Evolutionary conservation across 306 rosid genomes (phyloP), one percentile per base, ranked within the genome.

Genomic region (Medicago ruthenica): DNA sequence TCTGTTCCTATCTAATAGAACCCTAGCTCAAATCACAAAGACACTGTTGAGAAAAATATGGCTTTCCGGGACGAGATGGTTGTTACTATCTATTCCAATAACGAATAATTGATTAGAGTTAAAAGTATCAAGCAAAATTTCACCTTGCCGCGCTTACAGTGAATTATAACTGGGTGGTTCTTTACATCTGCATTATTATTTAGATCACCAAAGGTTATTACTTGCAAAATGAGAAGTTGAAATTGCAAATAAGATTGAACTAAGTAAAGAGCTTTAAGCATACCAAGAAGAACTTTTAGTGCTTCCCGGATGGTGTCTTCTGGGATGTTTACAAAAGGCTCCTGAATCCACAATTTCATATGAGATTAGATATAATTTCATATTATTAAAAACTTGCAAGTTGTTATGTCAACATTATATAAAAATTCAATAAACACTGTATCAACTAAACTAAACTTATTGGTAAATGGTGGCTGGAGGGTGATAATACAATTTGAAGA

Each of bases 71-170:
- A 34, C 37, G 7, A 4, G 37, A 34, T 34, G 7, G 37, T 34
- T 34, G 37, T 5, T 34, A 31, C 36, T 31, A 34, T 34, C 37
- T 34, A 34, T 34, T 34, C 37, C 37, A 0, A 34, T 34, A 34
- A 0, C 1, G 7, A 34, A 34, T 34, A 34, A 34, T 34, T 34
- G 7, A 1, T 5, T 24, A 24, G 37, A 34, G 37, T 34, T 34
- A 34, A 34, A 34, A 34, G 0, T 34, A 34, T 34, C 37, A 0
- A 34, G 37, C 37, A 5, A 34, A 34, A 34, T 5, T 86, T 72
- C 73, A 96, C 99, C 98, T 96, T 96, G 31, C 99, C 99, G 41
- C 99, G 73, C 84, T 96, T 96, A 59, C 99, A 96, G 82, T 96
- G 99, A 77, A 96, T 92, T 73, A 96, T 87, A 76, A 92, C 76